Conservation (phyloP, 2,329 filamentous ascomycete genomes). For the Didymella exigua region DNA sequence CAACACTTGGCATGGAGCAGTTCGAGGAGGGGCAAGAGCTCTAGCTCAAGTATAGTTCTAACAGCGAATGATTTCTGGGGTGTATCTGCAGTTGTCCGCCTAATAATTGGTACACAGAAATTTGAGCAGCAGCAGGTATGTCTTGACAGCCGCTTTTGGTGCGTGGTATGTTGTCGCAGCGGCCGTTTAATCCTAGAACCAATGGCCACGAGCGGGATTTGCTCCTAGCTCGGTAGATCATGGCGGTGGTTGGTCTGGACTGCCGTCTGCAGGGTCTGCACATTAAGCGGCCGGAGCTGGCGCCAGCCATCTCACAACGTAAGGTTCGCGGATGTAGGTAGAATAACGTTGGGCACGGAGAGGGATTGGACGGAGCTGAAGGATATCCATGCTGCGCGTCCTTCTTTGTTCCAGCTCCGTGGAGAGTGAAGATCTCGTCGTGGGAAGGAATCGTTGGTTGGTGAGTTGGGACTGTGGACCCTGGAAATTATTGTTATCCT, state of each 20-base stretch:
- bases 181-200: neutral
- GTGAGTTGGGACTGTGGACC: neutral
- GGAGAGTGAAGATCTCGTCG: neutral
- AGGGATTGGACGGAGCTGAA: neutral
- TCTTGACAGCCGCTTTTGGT: neutral
- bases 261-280: constrained; percentile 15
- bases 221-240: constrained; percentile 6
- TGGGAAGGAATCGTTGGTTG: neutral
- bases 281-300: constrained; percentile 11
- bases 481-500: neutral
- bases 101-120: neutral
- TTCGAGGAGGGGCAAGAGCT: neutral
- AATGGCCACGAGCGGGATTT: neutral
- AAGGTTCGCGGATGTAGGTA: constrained; percentile 2
- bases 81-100: neutral
- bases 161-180: neutral
- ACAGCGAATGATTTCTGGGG: neutral
- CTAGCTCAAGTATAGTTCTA: neutral
- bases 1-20: constrained; percentile 1
- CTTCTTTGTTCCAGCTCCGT: neutral
- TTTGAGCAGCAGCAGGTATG: neutral
- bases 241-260: constrained; percentile 11
- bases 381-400: neutral
- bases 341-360: neutral
- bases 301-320: constrained; percentile 5